A percentile compares a stretch with the other conserved stretches of the same genome.
Conservation (phyloP, 1,284 basidiomycete species). For the Apiotrichum domesticum region DNA sequence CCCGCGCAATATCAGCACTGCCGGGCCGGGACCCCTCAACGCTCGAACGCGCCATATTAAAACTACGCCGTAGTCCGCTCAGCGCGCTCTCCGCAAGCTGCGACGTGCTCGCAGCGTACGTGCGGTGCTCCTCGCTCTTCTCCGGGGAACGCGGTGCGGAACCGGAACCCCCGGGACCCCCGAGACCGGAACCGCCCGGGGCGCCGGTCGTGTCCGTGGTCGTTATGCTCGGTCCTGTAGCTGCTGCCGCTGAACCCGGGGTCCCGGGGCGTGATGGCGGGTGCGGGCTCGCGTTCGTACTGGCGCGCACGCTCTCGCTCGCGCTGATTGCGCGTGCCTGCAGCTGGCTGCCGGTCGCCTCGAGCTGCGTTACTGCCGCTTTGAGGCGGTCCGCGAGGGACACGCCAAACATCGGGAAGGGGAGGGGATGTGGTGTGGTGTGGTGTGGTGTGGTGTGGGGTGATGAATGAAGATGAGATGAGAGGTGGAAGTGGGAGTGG, state of each 20-base stretch:
- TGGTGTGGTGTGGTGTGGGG: background rate
- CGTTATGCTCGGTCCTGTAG: background rate
- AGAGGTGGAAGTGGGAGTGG: no score
- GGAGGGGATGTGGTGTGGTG: background rate
- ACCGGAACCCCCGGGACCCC: background rate
- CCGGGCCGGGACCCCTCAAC: constrained; percentile 6
- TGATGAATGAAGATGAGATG: background rate
- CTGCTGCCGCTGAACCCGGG: background rate
- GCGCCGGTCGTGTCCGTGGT: background rate
- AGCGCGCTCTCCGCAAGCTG: constrained; percentile 38
- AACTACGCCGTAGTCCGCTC: constrained; percentile 29
- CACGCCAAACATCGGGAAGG: constrained; percentile 28
- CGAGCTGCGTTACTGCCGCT: constrained; percentile 38
- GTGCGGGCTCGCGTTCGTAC: background rate
- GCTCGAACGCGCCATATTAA: constrained; percentile 17
- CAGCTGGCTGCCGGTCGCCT: constrained; percentile 28
- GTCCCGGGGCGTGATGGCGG: background rate
- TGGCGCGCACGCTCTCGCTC: background rate
- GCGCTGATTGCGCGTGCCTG: constrained; percentile 27
- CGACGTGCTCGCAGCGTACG: background rate
- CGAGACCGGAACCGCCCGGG: background rate
- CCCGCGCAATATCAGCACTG: background rate
- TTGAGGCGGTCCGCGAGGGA: constrained; percentile 39
- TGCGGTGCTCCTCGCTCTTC: background rate
- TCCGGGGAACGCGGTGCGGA: no score